Percentiles rank a stretch among this genome's conserved stretches.
Evolutionary conservation across 441 rosid species (phyloP).

Genomic region (Jatropha podagrica): DNA sequence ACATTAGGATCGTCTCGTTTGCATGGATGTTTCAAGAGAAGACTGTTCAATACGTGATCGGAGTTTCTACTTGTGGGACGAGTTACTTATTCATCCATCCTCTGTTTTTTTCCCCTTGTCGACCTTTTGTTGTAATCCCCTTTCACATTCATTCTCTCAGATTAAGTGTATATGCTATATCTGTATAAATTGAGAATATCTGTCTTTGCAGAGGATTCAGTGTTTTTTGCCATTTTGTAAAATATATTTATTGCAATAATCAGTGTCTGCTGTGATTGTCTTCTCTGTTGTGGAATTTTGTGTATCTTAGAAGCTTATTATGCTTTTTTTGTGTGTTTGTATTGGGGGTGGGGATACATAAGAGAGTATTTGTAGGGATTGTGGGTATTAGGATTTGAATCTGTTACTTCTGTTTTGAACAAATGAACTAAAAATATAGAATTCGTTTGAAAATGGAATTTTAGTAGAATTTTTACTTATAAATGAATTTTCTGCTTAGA

Average conservation of each 20-base stretch:
- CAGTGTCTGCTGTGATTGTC: neutral
- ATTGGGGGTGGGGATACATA: no score
- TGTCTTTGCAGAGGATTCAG: conserved; percentile 13
- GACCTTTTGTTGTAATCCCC: conserved; percentile 14
- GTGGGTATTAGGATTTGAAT: no score
- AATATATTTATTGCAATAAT: conserved; percentile 8
- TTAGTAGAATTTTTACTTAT: no score
- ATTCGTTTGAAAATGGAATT: no score
- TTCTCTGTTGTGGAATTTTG: no score
- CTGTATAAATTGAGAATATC: conserved; percentile 32
- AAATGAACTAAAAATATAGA: no score
- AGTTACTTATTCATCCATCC: conserved; percentile 20
- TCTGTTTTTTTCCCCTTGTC: neutral
- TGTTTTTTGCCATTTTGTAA: conserved; percentile 29
- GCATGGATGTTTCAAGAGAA: conserved; percentile 19
- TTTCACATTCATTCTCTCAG: conserved; percentile 28
- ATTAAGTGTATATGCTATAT: conserved; percentile 42
- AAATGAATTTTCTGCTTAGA: no score
- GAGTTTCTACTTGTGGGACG: conserved; percentile 25
- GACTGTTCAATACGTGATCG: conserved; percentile 9
- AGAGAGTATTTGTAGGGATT: no score
- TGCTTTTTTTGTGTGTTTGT: neutral
- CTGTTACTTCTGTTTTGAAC: no score
- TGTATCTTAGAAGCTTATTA: neutral
- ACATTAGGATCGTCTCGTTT: conserved; percentile 19